Base-by-base conservation (phyloP, 345 rosid species). In the Dovyalis caffra region DNA sequence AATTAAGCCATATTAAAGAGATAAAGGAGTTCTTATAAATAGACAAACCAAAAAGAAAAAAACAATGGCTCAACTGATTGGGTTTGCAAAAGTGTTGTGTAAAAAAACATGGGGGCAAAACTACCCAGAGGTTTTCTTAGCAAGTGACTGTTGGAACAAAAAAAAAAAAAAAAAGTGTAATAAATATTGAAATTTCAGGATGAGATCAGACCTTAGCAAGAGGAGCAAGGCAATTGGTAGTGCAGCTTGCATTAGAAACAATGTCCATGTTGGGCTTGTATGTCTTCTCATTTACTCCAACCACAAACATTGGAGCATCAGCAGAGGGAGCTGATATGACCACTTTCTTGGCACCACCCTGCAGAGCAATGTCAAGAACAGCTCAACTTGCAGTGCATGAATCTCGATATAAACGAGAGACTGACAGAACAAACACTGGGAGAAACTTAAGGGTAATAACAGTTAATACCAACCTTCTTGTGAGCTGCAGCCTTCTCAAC, bases 291-390 rank as follows among this genome's bases (percentile, higher is more conserved):
- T 96, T 96, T 29, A 96, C 99, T 58, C 99, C 99, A 49, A 96
- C 89, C 70, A 93, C 99, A 85, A 96, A 93, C 99, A 96, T 96
- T n/a, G 99, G 99, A 78, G 99, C 99, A 79, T 96, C 97, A 53
- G 95, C 95, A 47, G 99, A 96, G 65, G 99, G 99, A 68, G 99
- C 99, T 72, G 99, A 96, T 67, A 96, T 93, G 35, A 93, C 89
- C 53, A 96, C 99, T 76, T 96, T 96, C 85, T 84, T 92, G 34
- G 99, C 97, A 72, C 98, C 99, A 66, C 93, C 99, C 99, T 96
- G 82, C 71, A 78, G 62, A 73, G 68, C 16, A 76, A 70, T 70
- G 3, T 56, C 70, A 61, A 20, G 53, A 71, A 26, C 43, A 63
- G 23, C 10, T 72, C 40, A 37, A 37, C 31, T 66, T 35, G 43